Evolutionary conservation across 2,329 filamentous ascomycete genomes (phyloP), one percentile per base, ranked within the genome.

Genomic region (Gnomoniopsis smithogilvyi): DNA sequence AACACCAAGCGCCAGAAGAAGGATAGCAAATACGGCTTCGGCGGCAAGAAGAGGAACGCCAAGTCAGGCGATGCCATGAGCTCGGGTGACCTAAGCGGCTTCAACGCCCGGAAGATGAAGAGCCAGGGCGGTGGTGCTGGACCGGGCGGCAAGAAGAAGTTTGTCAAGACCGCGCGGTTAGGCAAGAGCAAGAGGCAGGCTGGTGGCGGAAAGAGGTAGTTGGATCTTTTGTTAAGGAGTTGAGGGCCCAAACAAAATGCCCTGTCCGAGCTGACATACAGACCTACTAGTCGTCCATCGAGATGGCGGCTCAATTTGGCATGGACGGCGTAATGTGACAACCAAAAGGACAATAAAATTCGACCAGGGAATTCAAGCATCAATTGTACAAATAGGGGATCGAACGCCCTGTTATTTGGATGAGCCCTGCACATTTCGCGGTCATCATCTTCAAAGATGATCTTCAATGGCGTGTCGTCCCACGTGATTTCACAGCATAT

Each of bases 11-110:
- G 95, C 62, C 85, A 90, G 72, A 96, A 96, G 86, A 96, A 96
- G 80, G 88, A 99, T 72, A 84, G 90, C 65, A 97, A 96, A 78
- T 98, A 88, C 73, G 95, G 95, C 24, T 96, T 94, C 70, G 95
- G 95, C 62, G 95, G 95, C 67, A 97, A 96, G 86, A 99, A 99
- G 83, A 83, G 89, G 57, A 87, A 92, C 72, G 76, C 82, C 58
- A 99, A 99, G 85, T 96, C 92, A 62, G 92, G 92, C 66, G 93
- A 97, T 74, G 92, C 93, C 51, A 72, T 83, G 63, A 96, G 91
- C 64, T 92, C 87, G 50, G 88, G 85, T 62, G 95, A 99, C 73
- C 77, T 96, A 66, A 85, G 85, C 63, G 86, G 84, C 1, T 98
- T 96, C 78, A 92, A 88, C 56, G 82, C 81, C 41, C 92, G 88